Evolutionary conservation across 2,329 filamentous ascomycete genomes (phyloP), one percentile per base, ranked within the genome.

Genomic region (Colletotrichum zoysiae): DNA sequence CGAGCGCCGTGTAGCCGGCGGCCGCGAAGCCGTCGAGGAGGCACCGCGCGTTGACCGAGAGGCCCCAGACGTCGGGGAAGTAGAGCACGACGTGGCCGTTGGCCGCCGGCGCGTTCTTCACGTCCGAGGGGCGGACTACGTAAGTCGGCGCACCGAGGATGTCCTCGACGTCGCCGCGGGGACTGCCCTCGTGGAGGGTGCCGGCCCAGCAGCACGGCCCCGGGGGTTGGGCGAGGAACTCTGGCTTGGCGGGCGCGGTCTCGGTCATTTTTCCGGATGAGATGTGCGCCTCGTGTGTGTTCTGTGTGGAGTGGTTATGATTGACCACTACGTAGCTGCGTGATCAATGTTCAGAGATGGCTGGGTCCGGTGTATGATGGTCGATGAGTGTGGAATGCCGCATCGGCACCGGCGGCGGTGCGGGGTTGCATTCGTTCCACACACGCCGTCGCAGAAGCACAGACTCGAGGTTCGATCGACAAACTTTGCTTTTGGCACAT

Each of bases 11-110:
- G 73, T 84, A 86, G 1, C 84, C 84, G 9, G 81, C 80, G 67
- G 84, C 81, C 14, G 83, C 82, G 71, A 85, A 84, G 2, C 75
- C 83, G 74, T 86, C 84, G 82, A 86, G 85, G 48, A 85, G 74
- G n/a, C 85, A 77, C 33, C 82, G 75, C 0, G 79, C 81, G 60
- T 86, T 86, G 14, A 76, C 79, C 71, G 81, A 84, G 73, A 86
- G 78, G 12, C 84, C 84, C 78, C 79, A 84, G 5, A 85, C 81
- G 68, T 85, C 84, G 0, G 84, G 83, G 74, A 84, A 85, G 76
- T 84, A 86, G 4, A 86, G 76, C 6, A 86, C 64, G 42, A 85
- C 76, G 70, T 85, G 76, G 1, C 83, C 83, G 70, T 84, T 85
- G 5, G 77, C 71, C 8, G 65, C 46, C 3, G 65, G 50, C 20